These are phyloP conservation scores for Xylaria sp. DNA, from an alignment of 2,329 filamentous ascomycete genomes.

Conservation along the genomic window DNA sequence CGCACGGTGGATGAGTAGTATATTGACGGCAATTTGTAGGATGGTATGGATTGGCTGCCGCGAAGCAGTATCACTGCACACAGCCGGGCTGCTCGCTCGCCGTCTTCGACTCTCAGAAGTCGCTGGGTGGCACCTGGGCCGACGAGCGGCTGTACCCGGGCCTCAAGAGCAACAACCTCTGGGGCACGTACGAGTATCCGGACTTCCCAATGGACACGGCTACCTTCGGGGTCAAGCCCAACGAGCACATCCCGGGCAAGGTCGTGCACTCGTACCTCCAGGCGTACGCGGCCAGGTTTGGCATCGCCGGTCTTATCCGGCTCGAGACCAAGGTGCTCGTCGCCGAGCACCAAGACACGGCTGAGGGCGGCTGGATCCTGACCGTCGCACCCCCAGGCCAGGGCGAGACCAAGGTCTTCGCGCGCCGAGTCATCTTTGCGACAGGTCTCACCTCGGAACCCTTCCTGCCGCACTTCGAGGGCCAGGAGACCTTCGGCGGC, in stretches of 20 bases:
- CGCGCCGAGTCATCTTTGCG: constrained; percentile 60
- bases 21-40: constrained; percentile 35
- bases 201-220: constrained; percentile 70
- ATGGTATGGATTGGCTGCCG: constrained; percentile 59
- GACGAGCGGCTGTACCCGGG: constrained; percentile 67
- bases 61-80: constrained; percentile 63
- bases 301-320: constrained; percentile 49
- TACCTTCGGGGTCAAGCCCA: constrained; percentile 48
- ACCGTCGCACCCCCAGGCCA: constrained; percentile 16
- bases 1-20: neutral
- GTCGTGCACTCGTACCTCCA: constrained; percentile 60
- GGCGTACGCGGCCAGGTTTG: constrained; percentile 57
- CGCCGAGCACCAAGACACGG: constrained; percentile 50
- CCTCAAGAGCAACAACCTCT: constrained; percentile 73
- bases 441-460: constrained; percentile 63
- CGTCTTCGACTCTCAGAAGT: constrained; percentile 59
- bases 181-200: constrained; percentile 72
- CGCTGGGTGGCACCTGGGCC: constrained; percentile 71
- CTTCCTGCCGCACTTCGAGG: constrained; percentile 54
- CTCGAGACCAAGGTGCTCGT: constrained; percentile 54
- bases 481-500: constrained; percentile 51
- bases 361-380: constrained; percentile 39
- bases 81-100: constrained; percentile 58
- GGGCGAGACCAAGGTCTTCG: constrained; percentile 34
- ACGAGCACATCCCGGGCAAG: constrained; percentile 61